These are phyloP conservation scores for Apiospora rasikravindrae DNA, from an alignment of 2,329 filamentous ascomycete genomes.

Conservation along the genomic window DNA sequence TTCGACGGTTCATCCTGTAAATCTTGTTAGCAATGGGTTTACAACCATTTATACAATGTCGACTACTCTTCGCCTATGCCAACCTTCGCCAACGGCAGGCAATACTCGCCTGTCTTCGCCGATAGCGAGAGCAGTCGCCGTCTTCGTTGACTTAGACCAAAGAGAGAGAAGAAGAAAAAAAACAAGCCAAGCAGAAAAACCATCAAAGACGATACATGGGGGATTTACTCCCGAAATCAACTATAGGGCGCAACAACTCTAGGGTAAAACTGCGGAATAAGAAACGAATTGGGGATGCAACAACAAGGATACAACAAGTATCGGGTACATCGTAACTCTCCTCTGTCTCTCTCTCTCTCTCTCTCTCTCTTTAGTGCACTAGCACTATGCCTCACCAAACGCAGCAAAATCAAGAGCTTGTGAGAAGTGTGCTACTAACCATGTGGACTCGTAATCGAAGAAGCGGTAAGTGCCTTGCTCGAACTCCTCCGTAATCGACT, in stretches of 20 bases:
- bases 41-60: too few species aligned
- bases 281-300: background rate
- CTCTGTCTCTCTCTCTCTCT: background rate
- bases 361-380: slow-evolving; percentile 11
- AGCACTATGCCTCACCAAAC: background rate
- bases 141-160: background rate
- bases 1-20: slow-evolving; percentile 93
- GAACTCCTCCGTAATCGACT: slow-evolving; percentile 97
- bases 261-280: background rate
- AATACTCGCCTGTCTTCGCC: background rate
- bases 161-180: background rate
- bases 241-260: background rate
- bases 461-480: slow-evolving; percentile 99
- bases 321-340: background rate
- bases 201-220: background rate
- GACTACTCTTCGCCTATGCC: background rate
- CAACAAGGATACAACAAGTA: slow-evolving; percentile 10
- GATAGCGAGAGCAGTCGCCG: background rate
- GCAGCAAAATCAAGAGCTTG: background rate
- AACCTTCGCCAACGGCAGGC: background rate
- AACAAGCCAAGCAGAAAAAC: background rate
- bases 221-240: background rate
- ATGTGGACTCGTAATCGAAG: slow-evolving; percentile 99
- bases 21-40: slow-evolving; percentile 31
- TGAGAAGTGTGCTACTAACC: slow-evolving; percentile 62